These are phyloP conservation scores for Paspalum vaginatum DNA, from an alignment of 176 grass and related monocot species.

Conservation along the genomic window DNA sequence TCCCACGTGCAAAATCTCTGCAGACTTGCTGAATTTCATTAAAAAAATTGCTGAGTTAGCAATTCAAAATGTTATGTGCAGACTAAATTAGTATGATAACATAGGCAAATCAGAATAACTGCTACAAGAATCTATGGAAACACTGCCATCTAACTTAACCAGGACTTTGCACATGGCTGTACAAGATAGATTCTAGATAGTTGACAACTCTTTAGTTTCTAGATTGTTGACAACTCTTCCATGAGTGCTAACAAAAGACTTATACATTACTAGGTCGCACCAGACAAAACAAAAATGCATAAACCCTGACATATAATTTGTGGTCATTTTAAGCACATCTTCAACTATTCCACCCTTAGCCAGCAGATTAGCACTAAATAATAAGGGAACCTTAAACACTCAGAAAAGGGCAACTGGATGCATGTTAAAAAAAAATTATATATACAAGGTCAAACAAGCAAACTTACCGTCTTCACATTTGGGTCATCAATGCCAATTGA, in stretches of 20 bases:
- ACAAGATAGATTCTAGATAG: neutral
- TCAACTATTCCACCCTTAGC: neutral
- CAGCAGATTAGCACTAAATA: constrained; percentile 12
- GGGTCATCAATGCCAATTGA: constrained; percentile 58
- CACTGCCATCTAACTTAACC: neutral
- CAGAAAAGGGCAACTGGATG: neutral
- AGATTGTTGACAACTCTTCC: neutral
- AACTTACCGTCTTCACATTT: constrained; percentile 56
- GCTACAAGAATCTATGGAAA: constrained; percentile 13
- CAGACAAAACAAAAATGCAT: constrained; percentile 7
- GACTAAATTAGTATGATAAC: constrained; percentile 5
- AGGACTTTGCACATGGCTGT: constrained; percentile 3
- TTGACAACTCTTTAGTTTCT: neutral
- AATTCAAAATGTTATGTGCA: constrained; percentile 24
- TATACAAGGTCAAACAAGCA: neutral
- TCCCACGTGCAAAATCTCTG: constrained; percentile 62
- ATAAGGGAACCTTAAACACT: constrained; percentile 19
- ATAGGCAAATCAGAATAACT: constrained; percentile 3
- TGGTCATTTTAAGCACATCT: constrained; percentile 13
- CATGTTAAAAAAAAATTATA: constrained; percentile 26
- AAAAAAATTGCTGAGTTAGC: constrained; percentile 26
- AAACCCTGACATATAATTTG: neutral
- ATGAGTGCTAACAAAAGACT: neutral
- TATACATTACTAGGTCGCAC: neutral
- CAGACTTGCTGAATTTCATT: constrained; percentile 47